Evolutionary conservation across 768 basidiomycete species (phyloP), one percentile per base, ranked within the genome.

Genomic region (Calocybe cyanea): DNA sequence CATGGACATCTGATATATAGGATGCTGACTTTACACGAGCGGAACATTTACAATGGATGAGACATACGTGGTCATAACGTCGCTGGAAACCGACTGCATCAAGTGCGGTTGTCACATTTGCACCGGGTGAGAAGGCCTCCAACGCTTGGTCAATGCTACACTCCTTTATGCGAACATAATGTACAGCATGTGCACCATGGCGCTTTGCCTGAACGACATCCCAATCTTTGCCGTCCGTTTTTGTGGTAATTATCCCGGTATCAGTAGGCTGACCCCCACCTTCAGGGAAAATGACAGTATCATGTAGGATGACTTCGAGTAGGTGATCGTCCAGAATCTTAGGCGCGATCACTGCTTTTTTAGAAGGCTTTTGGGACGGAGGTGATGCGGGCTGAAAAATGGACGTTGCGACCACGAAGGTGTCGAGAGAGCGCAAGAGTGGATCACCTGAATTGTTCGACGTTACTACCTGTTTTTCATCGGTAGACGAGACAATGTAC

Each of bases 241-340:
- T 70, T 2, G 65, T 78, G 4, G 59, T 69, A 23, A 89, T 66
- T 10, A 69, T 40, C 1, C 88, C 88, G 19, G 78, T 78, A 57
- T 92, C 90, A 0, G 81, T 81, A 1, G 86, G 85, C 52, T 92
- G 89, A 0, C 90, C 90, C 9, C 88, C 75, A 7, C 87, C 88
- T 63, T 90, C 87, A 0, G 89, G 88, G 59, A 90, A 91, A 38
- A 89, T 75, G 10, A 86, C 73, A 0, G 87, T 89, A 58, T 91
- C 89, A 41, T 85, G 81, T 36, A 89, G 65, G 41, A 82, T 70
- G 7, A 91, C 66, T 55, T 87, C 83, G 38, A 87, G 72, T 14
- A 83, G 63, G 2, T 80, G 73, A 28, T 60, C 68, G 18, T 63
- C 64, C 0, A 67, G 64, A 36, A 73, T 57, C n/a, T 64, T 58